phyloP scores from a whole-genome alignment of 257 asterid genomes.

The Solanum piurae region DNA sequence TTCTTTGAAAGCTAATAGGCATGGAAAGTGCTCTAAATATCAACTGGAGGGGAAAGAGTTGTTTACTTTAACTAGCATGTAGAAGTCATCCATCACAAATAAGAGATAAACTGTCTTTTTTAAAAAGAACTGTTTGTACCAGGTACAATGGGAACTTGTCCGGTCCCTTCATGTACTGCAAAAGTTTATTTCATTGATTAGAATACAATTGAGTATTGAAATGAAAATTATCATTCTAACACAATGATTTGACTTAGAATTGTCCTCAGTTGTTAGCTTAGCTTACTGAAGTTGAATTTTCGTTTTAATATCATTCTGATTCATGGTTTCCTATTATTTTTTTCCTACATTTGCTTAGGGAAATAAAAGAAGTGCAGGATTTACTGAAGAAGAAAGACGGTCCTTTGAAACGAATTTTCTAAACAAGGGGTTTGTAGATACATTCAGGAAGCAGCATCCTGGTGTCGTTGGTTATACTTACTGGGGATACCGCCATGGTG shows the following conservation, averaged over 20 bases:
- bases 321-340: neutral
- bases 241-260: neutral
- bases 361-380: constrained; percentile 93
- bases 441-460: constrained; percentile 93
- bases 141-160: neutral
- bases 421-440: constrained; percentile 78
- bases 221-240: neutral
- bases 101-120: neutral
- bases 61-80: neutral
- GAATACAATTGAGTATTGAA: neutral
- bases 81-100: neutral
- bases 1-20: neutral
- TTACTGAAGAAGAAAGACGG: constrained; percentile 80
- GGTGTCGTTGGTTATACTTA: constrained; percentile 82
- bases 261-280: neutral
- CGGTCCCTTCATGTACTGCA: neutral
- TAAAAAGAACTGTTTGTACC: neutral
- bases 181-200: neutral
- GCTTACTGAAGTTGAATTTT: neutral
- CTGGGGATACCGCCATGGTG: constrained; percentile 96
- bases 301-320: neutral
- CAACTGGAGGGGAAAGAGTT: neutral
- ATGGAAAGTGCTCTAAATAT: neutral
- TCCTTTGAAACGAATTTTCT: constrained; percentile 67
- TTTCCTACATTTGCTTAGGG: constrained; percentile 34